A percentile compares a stretch with the other conserved stretches of the same genome.
Conservation (phyloP, 2,329 filamentous ascomycete genomes). For the Fusarium sp. region DNA sequence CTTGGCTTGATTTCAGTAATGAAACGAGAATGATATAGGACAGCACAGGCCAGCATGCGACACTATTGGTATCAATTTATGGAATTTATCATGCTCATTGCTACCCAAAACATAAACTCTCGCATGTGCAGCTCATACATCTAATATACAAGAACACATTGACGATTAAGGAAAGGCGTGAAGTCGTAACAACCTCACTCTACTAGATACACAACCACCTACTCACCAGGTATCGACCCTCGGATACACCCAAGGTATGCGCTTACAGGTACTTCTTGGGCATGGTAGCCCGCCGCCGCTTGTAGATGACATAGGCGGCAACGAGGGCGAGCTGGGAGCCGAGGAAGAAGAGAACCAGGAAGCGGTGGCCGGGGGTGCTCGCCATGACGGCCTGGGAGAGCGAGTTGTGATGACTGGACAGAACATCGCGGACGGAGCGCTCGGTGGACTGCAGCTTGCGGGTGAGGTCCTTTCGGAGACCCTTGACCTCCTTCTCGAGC, state of each 20-base stretch:
- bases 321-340: conserved; percentile 76
- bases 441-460: conserved; percentile 60
- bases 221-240: not conserved
- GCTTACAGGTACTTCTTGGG: conserved; percentile 90
- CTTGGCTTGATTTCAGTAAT: not conserved
- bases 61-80: conserved; percentile 16
- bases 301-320: conserved; percentile 76
- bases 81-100: conserved; percentile 38
- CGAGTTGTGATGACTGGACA: conserved; percentile 59
- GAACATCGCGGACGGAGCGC: conserved; percentile 60
- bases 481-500: conserved; percentile 66
- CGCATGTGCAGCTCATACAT: conserved; percentile 31
- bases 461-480: conserved; percentile 60
- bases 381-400: conserved; percentile 59
- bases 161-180: conserved; percentile 8
- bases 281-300: conserved; percentile 74
- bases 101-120: conserved; percentile 27
- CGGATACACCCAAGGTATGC: not conserved
- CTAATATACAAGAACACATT: conserved; percentile 36
- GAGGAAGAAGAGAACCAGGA: conserved; percentile 73
- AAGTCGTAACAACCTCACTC: conserved; percentile 24
- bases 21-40: conserved; percentile 15
- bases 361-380: conserved; percentile 58
- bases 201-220: conserved; percentile 21
- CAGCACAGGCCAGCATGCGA: not conserved